Percentiles rank a stretch among this genome's conserved stretches.
These are phyloP conservation scores for Rosa lucieae DNA, from an alignment of 306 rosid species.

Conservation along the genomic window DNA sequence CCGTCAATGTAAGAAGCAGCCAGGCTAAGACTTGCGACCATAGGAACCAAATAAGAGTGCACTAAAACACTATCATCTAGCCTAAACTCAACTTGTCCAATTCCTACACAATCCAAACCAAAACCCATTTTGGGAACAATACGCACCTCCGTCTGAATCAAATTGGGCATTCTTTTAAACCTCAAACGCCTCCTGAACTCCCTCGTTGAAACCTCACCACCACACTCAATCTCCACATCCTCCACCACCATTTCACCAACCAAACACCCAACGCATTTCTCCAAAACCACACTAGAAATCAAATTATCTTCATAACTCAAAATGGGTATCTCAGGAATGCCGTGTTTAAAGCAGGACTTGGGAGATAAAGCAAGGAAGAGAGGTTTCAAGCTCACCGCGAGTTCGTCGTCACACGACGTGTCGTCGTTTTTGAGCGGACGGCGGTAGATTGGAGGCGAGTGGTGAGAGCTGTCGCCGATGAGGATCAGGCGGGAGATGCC, in stretches of 20 bases:
- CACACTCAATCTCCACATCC: conserved; percentile 64
- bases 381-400: conserved; percentile 57
- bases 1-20: conserved; percentile 37
- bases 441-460: conserved; percentile 21
- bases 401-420: conserved; percentile 23
- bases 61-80: conserved; percentile 59
- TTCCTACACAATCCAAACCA: conserved; percentile 21
- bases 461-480: conserved; percentile 38
- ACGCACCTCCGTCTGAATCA: conserved; percentile 68
- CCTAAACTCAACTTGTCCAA: conserved; percentile 48
- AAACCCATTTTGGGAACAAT: conserved; percentile 38
- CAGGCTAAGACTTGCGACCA: conserved; percentile 70
- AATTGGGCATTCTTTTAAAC: conserved; percentile 82
- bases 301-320: conserved; percentile 64
- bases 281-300: conserved; percentile 46
- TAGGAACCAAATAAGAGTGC: conserved; percentile 80
- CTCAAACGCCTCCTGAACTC: conserved; percentile 87
- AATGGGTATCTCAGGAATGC: conserved; percentile 68
- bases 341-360: conserved; percentile 44
- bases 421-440: conserved; percentile 36
- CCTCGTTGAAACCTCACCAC: conserved; percentile 21
- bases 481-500: conserved; percentile 64
- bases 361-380: conserved; percentile 73
- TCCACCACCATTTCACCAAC: conserved; percentile 87
- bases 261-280: conserved; percentile 46